A percentile compares a stretch with the other conserved stretches of the same genome.
phyloP scores from a whole-genome alignment of 1,284 basidiomycete species.

The Cerrena zonata region DNA sequence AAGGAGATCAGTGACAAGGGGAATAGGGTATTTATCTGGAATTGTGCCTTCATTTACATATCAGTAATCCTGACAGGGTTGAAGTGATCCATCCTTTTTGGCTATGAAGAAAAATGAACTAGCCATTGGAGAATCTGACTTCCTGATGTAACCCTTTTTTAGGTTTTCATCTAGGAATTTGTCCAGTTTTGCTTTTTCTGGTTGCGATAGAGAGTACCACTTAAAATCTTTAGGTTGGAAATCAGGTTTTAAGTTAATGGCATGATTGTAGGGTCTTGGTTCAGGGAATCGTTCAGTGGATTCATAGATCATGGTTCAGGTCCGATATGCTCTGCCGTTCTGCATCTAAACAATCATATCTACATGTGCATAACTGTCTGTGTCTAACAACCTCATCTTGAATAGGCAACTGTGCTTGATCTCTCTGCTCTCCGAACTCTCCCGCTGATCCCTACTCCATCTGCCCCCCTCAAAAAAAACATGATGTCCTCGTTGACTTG shows the following conservation, averaged over 20 bases:
- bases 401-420: no score
- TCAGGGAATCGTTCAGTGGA: constrained; percentile 11
- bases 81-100: constrained; percentile 35
- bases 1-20: constrained; percentile 29
- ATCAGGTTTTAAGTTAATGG: constrained; percentile 14
- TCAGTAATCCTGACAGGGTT: constrained; percentile 28
- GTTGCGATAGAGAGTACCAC: constrained; percentile 21
- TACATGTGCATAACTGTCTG: no score
- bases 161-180: constrained; percentile 29
- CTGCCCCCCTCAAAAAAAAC: not conserved
- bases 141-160: constrained; percentile 16
- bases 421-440: no score
- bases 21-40: constrained; percentile 32
- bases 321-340: no score
- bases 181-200: constrained; percentile 21
- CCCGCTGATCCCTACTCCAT: no score
- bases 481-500: not conserved
- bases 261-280: constrained; percentile 15
- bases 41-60: constrained; percentile 23
- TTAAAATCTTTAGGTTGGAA: constrained; percentile 11
- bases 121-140: constrained; percentile 22
- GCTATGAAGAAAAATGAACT: constrained; percentile 35
- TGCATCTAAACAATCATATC: no score
- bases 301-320: no score
- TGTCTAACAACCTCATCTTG: no score